phyloP scores from a whole-genome alignment of 306 rosid species.

The Cajanus cajan region DNA sequence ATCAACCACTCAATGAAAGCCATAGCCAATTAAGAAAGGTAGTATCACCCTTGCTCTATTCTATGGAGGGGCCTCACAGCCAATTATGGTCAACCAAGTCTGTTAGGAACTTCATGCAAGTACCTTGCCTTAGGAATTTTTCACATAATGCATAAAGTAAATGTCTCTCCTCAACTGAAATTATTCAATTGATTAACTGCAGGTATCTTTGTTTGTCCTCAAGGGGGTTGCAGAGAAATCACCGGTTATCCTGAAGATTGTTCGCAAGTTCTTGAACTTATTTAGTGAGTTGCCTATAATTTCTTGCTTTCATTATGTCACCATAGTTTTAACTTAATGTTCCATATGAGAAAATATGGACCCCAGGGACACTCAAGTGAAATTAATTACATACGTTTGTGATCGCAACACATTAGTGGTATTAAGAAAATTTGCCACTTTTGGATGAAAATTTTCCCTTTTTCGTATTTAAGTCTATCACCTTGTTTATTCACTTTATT shows the following conservation, averaged over 20 bases:
- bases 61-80: constrained; percentile 35
- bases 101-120: constrained; percentile 39
- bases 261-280: constrained; percentile 26
- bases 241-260: constrained; percentile 39
- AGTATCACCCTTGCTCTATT: constrained; percentile 33
- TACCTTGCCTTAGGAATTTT: neutral
- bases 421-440: neutral
- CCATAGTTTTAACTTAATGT: neutral
- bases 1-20: constrained; percentile 41
- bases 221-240: constrained; percentile 45
- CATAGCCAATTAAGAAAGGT: constrained; percentile 37
- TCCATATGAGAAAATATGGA: neutral
- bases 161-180: neutral
- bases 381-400: too few species aligned
- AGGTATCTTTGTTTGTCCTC: constrained; percentile 48
- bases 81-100: constrained; percentile 35
- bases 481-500: too few species aligned
- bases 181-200: neutral
- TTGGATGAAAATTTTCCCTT: neutral
- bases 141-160: neutral
- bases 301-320: neutral
- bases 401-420: too few species aligned
- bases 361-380: neutral
- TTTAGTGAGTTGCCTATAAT: neutral
- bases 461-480: neutral